Evolutionary conservation across 129 eudicot genomes (phyloP).

Genomic region (Chrysanthemum seticuspe): DNA sequence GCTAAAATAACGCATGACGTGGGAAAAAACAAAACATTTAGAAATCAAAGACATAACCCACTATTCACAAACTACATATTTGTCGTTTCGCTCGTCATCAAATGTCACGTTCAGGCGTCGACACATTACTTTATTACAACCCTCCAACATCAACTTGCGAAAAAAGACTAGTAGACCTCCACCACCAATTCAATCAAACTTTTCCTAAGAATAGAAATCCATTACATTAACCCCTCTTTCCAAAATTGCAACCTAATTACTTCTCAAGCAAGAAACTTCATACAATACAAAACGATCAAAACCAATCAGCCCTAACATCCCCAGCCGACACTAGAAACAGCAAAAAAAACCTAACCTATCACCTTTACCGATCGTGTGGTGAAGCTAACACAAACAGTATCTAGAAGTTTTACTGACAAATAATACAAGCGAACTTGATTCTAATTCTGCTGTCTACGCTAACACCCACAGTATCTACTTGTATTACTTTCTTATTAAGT

Average conservation of each 20-base stretch:
- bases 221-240: background rate
- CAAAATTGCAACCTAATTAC: background rate
- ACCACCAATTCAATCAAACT: too few relatives aligned
- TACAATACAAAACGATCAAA: background rate
- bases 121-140: background rate
- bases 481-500: background rate
- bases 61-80: background rate
- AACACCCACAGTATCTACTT: slow-evolving; percentile 14
- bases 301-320: slow-evolving; percentile 11
- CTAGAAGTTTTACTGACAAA: too few relatives aligned
- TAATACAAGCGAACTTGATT: too few relatives aligned
- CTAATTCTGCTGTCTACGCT: too few relatives aligned
- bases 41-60: background rate
- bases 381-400: too few relatives aligned
- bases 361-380: background rate
- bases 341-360: background rate
- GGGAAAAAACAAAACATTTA: background rate
- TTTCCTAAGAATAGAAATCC: background rate
- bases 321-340: background rate
- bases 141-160: slow-evolving; percentile 10
- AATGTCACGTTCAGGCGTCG: slow-evolving; percentile 2
- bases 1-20: background rate
- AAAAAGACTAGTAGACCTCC: background rate
- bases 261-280: background rate
- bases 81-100: slow-evolving; percentile 12